These are phyloP conservation scores for Dothistroma septosporum DNA, from an alignment of 2,329 filamentous ascomycete genomes.

Conservation along the genomic window DNA sequence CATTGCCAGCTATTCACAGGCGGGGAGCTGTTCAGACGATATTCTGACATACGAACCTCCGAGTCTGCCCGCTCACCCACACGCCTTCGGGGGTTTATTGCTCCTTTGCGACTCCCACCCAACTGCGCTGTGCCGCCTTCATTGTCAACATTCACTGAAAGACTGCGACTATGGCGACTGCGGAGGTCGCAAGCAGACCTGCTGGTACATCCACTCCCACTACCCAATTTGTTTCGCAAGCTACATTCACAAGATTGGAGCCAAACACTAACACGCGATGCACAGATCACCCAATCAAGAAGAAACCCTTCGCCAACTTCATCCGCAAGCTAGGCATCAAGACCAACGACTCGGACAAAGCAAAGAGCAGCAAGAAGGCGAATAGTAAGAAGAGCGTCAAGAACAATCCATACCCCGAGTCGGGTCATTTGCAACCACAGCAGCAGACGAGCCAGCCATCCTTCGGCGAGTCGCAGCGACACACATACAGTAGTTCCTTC, in stretches of 20 bases:
- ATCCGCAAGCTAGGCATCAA: slow-evolving; percentile 94
- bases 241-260: background rate
- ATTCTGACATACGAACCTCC: too few species aligned
- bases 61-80: too few species aligned
- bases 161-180: slow-evolving; percentile 39
- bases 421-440: slow-evolving; percentile 58
- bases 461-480: slow-evolving; percentile 15
- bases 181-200: slow-evolving; percentile 42
- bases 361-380: slow-evolving; percentile 29
- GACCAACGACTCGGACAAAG: slow-evolving; percentile 49
- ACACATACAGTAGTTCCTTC: slow-evolving; percentile 28
- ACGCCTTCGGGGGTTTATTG: background rate
- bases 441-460: slow-evolving; percentile 41
- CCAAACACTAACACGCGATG: slow-evolving; percentile 24
- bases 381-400: slow-evolving; percentile 40
- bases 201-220: slow-evolving; percentile 37
- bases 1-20: background rate
- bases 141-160: background rate
- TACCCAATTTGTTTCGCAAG: background rate
- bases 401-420: slow-evolving; percentile 91
- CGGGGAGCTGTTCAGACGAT: too few species aligned
- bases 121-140: background rate
- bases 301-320: slow-evolving; percentile 85
- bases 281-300: slow-evolving; percentile 67
- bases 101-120: background rate